Evolutionary conservation across 2,329 filamentous ascomycete species (phyloP), one percentile per base, ranked within the genome.

Genomic region (Aspergillus sp.): DNA sequence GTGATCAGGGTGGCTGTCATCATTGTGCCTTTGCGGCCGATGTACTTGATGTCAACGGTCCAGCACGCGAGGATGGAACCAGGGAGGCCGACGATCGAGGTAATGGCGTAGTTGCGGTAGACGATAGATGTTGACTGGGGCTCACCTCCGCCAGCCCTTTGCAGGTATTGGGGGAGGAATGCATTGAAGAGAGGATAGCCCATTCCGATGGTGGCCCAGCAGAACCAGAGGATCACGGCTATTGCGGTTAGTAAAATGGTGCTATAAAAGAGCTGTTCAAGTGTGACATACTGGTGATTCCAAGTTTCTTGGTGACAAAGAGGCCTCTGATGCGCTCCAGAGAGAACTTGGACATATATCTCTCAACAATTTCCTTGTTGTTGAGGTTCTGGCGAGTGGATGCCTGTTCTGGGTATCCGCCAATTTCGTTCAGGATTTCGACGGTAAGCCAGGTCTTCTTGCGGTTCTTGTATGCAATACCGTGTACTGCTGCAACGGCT

Each of bases 131-230:
- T 70, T 12, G 75, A 68, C 17, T 73, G 74, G 5, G 64, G 62
- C 49, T 75, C 75, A 14, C 68, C 62, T 7, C 65, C 68, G 11
- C 77, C 78, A 24, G 84, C 82, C 56, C 86, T 83, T 23, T 86
- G 84, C 58, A 96, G 84, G 69, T 95, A 95, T 65, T 95, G 90
- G 0, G 91, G 91, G n/a, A 96, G 81, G 75, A 96, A 96, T 52
- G 90, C 89, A 73, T 95, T 95, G 82, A 93, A 96, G 2, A 96
- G 83, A 1, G 90, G 91, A 68, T 93, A 96, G 3, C 87, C 90
- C 85, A 96, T 89, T 59, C 91, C 91, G 64, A 96, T 93, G 14
- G 85, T 87, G 0, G 87, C 82, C 91, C 91, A 96, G 70, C 86
- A 87, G 73, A 92, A 90, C 89, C 89, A 92, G 48, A 93, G 71